These are phyloP conservation scores for Discostella stelligeroides DNA, from an alignment of 108 stramenopile genomes.

Conservation along the genomic window DNA sequence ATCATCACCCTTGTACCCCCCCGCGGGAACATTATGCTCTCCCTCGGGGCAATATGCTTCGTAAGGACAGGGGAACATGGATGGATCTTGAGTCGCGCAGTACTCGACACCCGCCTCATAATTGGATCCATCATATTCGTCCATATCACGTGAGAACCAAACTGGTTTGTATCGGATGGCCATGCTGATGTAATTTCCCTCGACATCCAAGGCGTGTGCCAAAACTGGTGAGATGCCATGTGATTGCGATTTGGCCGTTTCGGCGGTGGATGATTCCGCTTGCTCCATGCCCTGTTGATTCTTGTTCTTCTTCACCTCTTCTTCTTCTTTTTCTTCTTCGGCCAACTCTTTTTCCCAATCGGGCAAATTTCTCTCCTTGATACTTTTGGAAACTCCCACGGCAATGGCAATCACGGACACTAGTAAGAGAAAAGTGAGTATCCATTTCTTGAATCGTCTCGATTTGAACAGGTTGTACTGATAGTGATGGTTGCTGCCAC, in stretches of 20 bases:
- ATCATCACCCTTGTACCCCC: background rate
- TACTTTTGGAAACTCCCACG: background rate
- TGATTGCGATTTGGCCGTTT: background rate
- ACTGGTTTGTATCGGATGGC: background rate
- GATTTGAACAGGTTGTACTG: background rate
- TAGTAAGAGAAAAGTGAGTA: background rate
- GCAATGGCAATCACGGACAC: background rate
- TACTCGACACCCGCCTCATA: background rate
- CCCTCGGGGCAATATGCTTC: constrained; percentile 7
- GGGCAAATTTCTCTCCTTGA: constrained; percentile 10
- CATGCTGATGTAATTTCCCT: background rate
- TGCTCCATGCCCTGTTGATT: background rate
- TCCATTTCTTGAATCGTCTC: background rate
- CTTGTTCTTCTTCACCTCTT: constrained; percentile 17
- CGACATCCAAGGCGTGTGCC: background rate
- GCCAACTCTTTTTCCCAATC: constrained; percentile 33
- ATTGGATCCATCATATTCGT: background rate
- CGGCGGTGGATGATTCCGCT: background rate
- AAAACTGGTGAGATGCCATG: too few relatives aligned
- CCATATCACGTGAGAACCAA: background rate
- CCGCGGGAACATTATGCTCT: background rate
- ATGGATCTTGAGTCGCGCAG: background rate
- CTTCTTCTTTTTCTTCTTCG: background rate
- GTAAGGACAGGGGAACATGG: constrained; percentile 2
- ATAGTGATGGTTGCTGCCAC: too few relatives aligned